These are phyloP conservation scores for Phytophthora multivora DNA, from an alignment of 352 stramenopile genomes.

Conservation along the genomic window DNA sequence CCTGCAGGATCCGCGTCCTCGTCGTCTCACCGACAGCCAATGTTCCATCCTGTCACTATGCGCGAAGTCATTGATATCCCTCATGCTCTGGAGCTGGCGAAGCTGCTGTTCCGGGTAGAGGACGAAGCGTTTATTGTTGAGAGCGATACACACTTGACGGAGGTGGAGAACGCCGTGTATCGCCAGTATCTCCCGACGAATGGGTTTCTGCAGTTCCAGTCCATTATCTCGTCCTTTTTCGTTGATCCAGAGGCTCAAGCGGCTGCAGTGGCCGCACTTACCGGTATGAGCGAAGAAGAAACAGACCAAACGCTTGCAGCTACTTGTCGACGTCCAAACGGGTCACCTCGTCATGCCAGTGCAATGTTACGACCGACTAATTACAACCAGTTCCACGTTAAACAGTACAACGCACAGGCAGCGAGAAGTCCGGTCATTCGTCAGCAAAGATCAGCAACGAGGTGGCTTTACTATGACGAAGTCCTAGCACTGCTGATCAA, in stretches of 20 bases:
- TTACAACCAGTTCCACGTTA: conserved; percentile 64
- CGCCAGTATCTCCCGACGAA: conserved; percentile 52
- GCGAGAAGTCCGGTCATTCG: conserved; percentile 55
- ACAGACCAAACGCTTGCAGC: neutral
- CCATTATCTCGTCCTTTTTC: conserved; percentile 52
- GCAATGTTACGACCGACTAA: conserved; percentile 51
- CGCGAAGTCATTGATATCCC: conserved; percentile 59
- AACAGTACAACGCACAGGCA: conserved; percentile 51
- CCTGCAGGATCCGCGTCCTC: conserved; percentile 11
- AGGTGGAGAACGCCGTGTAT: conserved; percentile 66
- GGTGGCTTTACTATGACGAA: conserved; percentile 67
- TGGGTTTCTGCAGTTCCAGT: conserved; percentile 55
- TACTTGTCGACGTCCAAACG: conserved; percentile 19
- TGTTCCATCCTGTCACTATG: conserved; percentile 56
- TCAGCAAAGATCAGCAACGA: conserved; percentile 18
- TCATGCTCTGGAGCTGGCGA: conserved; percentile 49
- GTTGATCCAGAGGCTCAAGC: conserved; percentile 27
- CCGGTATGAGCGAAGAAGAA: neutral
- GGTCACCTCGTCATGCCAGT: conserved; percentile 17
- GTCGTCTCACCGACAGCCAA: conserved; percentile 41
- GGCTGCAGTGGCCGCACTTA: conserved; percentile 2
- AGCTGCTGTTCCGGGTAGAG: conserved; percentile 54
- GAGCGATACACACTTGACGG: conserved; percentile 46
- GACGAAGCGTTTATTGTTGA: conserved; percentile 43
- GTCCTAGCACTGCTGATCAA: conserved; percentile 62